These are phyloP conservation scores for Fusarium lateritium DNA, from an alignment of 2,329 filamentous ascomycete genomes.

Conservation along the genomic window DNA sequence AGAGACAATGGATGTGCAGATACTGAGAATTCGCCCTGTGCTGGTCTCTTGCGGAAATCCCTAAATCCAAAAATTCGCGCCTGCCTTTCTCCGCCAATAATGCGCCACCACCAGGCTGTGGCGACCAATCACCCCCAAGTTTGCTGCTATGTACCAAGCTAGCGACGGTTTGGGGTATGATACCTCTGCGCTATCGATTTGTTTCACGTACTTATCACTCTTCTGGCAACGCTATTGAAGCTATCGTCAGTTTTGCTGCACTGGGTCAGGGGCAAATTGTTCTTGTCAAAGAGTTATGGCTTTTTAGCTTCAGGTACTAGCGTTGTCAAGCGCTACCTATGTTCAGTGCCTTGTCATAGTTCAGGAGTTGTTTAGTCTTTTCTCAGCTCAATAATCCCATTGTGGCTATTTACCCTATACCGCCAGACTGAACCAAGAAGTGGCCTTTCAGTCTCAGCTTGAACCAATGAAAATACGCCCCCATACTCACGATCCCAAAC, in stretches of 20 bases:
- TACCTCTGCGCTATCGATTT: conserved; percentile 24
- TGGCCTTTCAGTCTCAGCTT: too few species aligned
- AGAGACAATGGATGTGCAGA: neutral
- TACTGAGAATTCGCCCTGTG: neutral
- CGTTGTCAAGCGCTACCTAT: too few species aligned
- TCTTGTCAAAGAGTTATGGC: conserved; percentile 2
- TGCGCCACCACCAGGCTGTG: neutral
- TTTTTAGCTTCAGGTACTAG: conserved; percentile 11
- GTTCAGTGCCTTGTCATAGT: too few species aligned
- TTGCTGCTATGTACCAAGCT: neutral
- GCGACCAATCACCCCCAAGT: conserved; percentile 9
- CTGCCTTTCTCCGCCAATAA: neutral
- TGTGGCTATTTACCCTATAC: too few species aligned
- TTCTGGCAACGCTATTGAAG: conserved; percentile 18
- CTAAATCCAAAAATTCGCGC: neutral
- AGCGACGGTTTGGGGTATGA: neutral
- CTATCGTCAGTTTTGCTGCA: conserved; percentile 12
- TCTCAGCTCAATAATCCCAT: too few species aligned
- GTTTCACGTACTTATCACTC: conserved; percentile 5
- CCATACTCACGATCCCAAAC: too few species aligned
- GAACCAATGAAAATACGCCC: too few species aligned
- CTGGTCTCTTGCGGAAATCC: neutral
- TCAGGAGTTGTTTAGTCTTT: too few species aligned
- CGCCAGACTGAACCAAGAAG: accelerated
- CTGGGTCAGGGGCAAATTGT: conserved; percentile 13